phyloP scores from a whole-genome alignment of 2,329 filamentous ascomycete species.

The Colletotrichum costaricense region DNA sequence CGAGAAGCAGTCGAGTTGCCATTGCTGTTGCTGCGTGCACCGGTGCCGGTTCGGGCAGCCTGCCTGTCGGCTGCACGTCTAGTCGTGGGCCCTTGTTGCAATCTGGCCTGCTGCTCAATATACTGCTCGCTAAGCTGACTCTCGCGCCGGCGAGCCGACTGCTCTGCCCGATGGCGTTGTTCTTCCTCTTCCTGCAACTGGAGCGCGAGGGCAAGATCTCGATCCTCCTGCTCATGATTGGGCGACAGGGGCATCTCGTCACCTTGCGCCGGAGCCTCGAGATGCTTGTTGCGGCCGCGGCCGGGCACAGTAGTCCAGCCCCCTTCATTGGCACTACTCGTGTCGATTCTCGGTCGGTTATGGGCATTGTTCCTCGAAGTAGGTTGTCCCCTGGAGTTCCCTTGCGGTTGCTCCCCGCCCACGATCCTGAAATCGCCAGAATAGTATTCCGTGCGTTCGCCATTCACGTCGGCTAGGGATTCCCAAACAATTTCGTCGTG shows the following conservation, averaged over 20 bases:
- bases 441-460: constrained; percentile 84
- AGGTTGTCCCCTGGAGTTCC: constrained; percentile 11
- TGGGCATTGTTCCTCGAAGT: background rate
- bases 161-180: constrained; percentile 73
- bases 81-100: constrained; percentile 41
- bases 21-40: constrained; percentile 25
- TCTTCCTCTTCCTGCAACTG: constrained; percentile 97
- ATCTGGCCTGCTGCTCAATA: constrained; percentile 72
- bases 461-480: constrained; percentile 87
- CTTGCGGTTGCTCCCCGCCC: constrained; percentile 61
- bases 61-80: constrained; percentile 38
- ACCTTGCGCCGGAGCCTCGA: constrained; percentile 19
- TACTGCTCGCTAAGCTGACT: constrained; percentile 76
- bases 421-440: constrained; percentile 91
- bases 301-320: constrained; percentile 68
- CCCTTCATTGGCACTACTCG: constrained; percentile 36
- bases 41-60: constrained; percentile 35
- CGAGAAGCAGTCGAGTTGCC: constrained; percentile 19
- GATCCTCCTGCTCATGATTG: constrained; percentile 78
- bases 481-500: constrained; percentile 98
- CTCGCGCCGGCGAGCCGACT: constrained; percentile 73
- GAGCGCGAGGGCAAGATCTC: constrained; percentile 87
- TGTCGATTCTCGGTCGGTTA: constrained; percentile 16
- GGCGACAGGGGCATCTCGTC: constrained; percentile 49
- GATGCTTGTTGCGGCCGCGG: constrained; percentile 20